Base-by-base conservation (phyloP, 805 yeast genomes). In the Wickerhamomyces bovis region DNA sequence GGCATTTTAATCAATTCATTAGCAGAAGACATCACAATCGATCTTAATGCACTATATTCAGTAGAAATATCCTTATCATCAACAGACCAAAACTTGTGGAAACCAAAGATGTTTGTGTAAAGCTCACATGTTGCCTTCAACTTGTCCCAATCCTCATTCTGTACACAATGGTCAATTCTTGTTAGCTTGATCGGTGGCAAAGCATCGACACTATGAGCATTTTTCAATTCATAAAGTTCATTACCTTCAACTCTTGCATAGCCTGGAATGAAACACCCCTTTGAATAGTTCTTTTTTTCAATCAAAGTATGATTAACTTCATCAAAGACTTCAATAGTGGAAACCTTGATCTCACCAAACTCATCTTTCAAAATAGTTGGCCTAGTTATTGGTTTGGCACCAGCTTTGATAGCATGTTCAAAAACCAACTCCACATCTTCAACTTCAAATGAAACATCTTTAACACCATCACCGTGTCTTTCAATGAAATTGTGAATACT, bases 51-150 rank as follows among this genome's bases (percentile, higher is more conserved):
- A 2, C 89, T 77, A 53, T 68, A 79, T 44, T 77, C 79, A 0
- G 96, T 86, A 43, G 75, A 72, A n/a, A 88, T 77, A 53, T 82
- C 85, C 41, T 70, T 71, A 52, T 88, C 95, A 61, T 86, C 95
- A 12, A 85, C 95, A 1, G 92, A 83, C 94, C 95, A 85, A 61
- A 78, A 87, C 58, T 80, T 71, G 54, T 82, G 89, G 65, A 88
- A 85, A 1, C 89, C 89, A 54, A 87, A 78, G 2, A 78, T 75
- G 22, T 66, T 63, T 25, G 80, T 76, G 63, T 89, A 87, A 47
- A 76, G 75, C 16, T 67, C 66, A 54, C 89, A 84, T 0, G 79
- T 77, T 6, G 54, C 54, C 26, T 70, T 72, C 84, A 86, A 78
- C 54, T 76, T 68, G 56, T 81, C 65, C 90, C 90, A 85, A 38